Evolutionary conservation across 441 rosid genomes (phyloP).

Genomic region (Manihot esculenta): DNA sequence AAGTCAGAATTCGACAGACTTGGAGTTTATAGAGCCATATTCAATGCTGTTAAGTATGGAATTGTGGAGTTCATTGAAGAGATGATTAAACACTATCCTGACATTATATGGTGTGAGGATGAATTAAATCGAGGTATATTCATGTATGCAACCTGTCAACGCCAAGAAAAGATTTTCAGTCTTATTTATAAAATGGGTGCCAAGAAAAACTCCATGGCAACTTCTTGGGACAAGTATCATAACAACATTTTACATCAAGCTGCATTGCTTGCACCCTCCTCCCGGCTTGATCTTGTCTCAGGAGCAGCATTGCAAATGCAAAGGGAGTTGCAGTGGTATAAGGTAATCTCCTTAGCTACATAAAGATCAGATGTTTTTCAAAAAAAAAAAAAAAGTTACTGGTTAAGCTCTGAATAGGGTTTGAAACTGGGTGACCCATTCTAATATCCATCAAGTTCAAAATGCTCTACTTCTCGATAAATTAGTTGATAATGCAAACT

Average conservation of each 20-base stretch:
- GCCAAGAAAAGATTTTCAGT: conserved; percentile 72
- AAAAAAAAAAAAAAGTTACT: too few relatives aligned
- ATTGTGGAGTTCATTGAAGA: conserved; percentile 53
- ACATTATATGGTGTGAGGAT: conserved; percentile 53
- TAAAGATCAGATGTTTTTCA: background rate
- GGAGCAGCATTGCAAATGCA: conserved; percentile 90
- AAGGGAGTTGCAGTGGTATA: conserved; percentile 68
- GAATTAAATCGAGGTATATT: conserved; percentile 45
- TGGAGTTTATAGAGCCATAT: conserved; percentile 44
- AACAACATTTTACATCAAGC: conserved; percentile 76
- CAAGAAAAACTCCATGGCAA: conserved; percentile 50
- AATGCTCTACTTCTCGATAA: too few relatives aligned
- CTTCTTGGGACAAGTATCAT: conserved; percentile 35
- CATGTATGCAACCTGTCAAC: conserved; percentile 49
- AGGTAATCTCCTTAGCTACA: conserved; percentile 31
- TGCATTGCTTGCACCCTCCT: conserved; percentile 50
- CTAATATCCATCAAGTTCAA: too few relatives aligned
- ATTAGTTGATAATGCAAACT: too few relatives aligned
- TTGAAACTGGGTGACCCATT: too few relatives aligned
- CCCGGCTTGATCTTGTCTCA: conserved; percentile 57
- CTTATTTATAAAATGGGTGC: conserved; percentile 63
- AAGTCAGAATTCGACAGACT: conserved; percentile 32
- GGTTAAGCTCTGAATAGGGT: too few relatives aligned
- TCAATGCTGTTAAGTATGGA: conserved; percentile 58
- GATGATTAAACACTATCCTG: conserved; percentile 52